phyloP scores from a whole-genome alignment of 805 yeast genomes.

The Teunomyces tritomae region DNA sequence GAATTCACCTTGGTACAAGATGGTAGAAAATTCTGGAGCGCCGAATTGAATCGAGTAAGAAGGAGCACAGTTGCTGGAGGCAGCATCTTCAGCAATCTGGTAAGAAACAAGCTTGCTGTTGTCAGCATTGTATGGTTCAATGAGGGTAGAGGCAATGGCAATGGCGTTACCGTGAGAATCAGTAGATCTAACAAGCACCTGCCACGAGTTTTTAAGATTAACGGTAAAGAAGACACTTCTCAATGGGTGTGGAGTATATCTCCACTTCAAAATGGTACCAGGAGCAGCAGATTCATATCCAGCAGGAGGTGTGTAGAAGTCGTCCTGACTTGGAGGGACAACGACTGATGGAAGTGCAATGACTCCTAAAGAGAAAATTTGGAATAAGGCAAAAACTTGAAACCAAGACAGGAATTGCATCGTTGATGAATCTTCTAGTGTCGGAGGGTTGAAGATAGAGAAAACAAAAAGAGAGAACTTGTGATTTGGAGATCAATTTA shows the following conservation, averaged over 20 bases:
- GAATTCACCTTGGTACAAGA: conserved; percentile 16
- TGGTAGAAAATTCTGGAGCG: conserved; percentile 11
- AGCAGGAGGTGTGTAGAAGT: conserved; percentile 13
- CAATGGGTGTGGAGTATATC: conserved; percentile 11
- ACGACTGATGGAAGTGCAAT: neutral
- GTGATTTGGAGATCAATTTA: neutral
- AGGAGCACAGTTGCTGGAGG: conserved; percentile 25
- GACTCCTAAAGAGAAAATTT: neutral
- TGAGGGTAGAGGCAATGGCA: conserved; percentile 24
- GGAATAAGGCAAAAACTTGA: neutral
- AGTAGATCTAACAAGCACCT: conserved; percentile 11
- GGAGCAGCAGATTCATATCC: conserved; percentile 12
- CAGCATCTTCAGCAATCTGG: conserved; percentile 29
- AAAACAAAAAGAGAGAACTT: neutral
- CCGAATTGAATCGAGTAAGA: conserved; percentile 21
- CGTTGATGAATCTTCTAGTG: neutral
- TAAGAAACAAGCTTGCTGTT: conserved; percentile 24
- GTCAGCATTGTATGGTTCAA: conserved; percentile 30
- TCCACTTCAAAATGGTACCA: conserved; percentile 13
- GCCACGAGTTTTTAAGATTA: conserved; percentile 12
- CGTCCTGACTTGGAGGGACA: conserved; percentile 9
- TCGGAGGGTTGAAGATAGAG: neutral
- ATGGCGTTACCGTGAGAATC: conserved; percentile 26
- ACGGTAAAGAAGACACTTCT: conserved; percentile 10
- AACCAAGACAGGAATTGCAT: neutral